Evolutionary conservation across 352 stramenopile species (phyloP), one percentile per base, ranked within the genome.

Genomic region (Phytophthora pinifolia): DNA sequence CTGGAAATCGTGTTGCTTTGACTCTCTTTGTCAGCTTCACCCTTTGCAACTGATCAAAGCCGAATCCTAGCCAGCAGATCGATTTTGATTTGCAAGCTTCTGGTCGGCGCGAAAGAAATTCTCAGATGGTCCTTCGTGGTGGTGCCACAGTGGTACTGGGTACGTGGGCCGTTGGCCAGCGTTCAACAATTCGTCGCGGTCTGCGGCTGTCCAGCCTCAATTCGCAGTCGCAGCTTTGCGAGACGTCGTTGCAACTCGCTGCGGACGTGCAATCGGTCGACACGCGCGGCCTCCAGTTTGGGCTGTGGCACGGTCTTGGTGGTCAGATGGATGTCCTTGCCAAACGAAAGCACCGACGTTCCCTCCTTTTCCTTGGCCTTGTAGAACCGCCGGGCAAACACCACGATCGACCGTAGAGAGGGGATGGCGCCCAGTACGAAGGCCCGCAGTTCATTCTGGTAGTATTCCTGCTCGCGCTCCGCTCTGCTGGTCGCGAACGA

Each of bases 361-460:
- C 48, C 50, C 20, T 74, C 55, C 8, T 54, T 52, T n/a, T 42
- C 13, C 15, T 53, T 46, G 25, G 62, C 55, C 37, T 60, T 79
- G 48, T 88, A 93, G 42, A 93, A 91, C 20, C 70, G 75, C 50
- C 81, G 78, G 2, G 71, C 83, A 44, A 81, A 71, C 14, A 93
- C 67, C 2, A 72, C 65, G 6, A 89, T 22, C 4, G 67, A 63
- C 0, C 70, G 46, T 15, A 71, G 30, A 1, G 36, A 50, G 10
- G 51, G 34, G 0, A 84, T 51, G 0, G 61, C 65, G 7, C 56
- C 29, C 3, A 74, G n/a, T 3, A 90, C 67, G 37, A 86, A 75
- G 0, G 63, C 60, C 1, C 65, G 70, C 52, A 85, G 70, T 14
- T 86, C 71, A 58, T 88, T 89, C 47, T 89, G 61, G 51, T 86